A percentile compares a stretch with the other conserved stretches of the same genome.
Evolutionary conservation across 257 asterid genomes (phyloP).

Genomic region (Fraxinus anomala): DNA sequence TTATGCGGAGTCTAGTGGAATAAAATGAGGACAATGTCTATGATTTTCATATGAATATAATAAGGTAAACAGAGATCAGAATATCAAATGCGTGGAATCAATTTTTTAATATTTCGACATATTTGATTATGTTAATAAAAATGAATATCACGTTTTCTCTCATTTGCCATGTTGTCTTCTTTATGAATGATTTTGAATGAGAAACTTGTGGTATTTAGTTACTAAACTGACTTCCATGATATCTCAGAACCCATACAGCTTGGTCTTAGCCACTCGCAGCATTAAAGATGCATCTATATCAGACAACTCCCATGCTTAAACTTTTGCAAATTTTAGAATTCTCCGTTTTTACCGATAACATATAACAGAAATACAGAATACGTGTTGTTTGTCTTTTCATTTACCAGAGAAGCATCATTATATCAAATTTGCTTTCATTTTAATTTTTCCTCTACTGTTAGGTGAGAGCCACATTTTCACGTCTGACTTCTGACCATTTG

Average conservation of each 20-base stretch:
- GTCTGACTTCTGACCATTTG: not conserved
- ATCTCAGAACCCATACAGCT: not conserved
- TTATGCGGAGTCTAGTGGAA: not conserved
- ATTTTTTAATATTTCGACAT: too few species aligned
- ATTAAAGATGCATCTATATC: not conserved
- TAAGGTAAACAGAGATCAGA: too few species aligned
- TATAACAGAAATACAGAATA: not conserved
- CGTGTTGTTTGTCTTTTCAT: not conserved
- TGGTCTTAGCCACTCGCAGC: not conserved
- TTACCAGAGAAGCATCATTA: not conserved
- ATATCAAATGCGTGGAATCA: too few species aligned
- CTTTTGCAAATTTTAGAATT: not conserved
- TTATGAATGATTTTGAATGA: not conserved
- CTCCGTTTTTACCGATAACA: not conserved
- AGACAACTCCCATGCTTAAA: not conserved
- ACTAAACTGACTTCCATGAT: not conserved
- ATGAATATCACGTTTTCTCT: not conserved
- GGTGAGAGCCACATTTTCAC: not conserved
- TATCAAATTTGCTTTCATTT: not conserved
- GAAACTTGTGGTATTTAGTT: not conserved
- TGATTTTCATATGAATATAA: too few species aligned
- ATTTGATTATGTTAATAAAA: not conserved
- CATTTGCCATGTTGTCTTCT: not conserved
- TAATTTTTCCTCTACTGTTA: not conserved
- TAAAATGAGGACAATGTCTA: not conserved